Evolutionary conservation across 352 stramenopile genomes (phyloP), one percentile per base, ranked within the genome.

Genomic region (Thraustochytrium striatum): DNA sequence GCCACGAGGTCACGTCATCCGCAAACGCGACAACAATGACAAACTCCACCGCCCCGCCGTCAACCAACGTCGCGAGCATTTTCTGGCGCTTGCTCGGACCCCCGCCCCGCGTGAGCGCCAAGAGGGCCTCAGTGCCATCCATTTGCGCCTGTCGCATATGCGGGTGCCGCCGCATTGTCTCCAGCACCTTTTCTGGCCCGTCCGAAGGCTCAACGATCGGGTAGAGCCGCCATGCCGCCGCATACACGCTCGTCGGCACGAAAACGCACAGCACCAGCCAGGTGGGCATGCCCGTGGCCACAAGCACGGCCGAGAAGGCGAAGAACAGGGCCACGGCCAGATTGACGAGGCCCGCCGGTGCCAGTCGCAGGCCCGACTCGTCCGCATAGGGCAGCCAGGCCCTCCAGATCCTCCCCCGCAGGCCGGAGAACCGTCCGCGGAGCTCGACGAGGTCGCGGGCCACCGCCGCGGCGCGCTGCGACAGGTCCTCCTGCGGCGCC

Each of bases 171-270:
- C 8, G 19, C 65, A 75, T 75, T 3, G 32, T 68, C 28, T 75
- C 41, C 39, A 75, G 41, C 13, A 43, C 65, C 0, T 38, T 21
- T 19, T n/a, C 36, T 9, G 44, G 39, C 21, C 65, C 65, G 35
- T 75, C 65, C 16, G 44, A 75, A 21, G 44, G 65, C 30, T 75
- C 65, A 11, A 75, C 65, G n/a, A 75, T 58, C 11, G 65, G 65
- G 39, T 75, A 75, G 11, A 75, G 25, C 8, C 33, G 16, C 65
- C 65, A 75, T n/a, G 36, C 2, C n/a, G 25, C 65, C 16, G 44
- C 36, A n/a, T 75, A 75, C 25, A 25, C 21, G 43, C n/a, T 21
- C 2, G 30, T 25, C 11, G 65, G 65, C 11, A 75, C 21, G 52
- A 68, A 21, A 7, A 75, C 36, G 11, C 65, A 7, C 1, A 62